Evolutionary conservation across 2,329 filamentous ascomycete species (phyloP), one percentile per base, ranked within the genome.

Genomic region (Fusarium sp.): DNA sequence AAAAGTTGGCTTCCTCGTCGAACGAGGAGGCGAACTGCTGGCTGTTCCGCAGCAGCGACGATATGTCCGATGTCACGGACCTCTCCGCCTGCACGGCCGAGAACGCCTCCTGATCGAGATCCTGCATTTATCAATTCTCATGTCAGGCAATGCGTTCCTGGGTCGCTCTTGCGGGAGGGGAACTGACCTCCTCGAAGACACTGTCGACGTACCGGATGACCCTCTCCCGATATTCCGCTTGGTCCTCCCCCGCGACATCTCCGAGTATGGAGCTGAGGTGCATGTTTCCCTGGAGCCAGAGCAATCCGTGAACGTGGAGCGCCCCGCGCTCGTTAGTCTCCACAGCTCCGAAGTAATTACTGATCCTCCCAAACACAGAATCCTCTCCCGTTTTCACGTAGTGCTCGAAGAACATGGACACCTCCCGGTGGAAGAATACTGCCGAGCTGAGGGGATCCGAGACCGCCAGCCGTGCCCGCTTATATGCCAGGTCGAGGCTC

Each of bases 371-470:
- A 27, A 55, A 64, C 6, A 51, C 36, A 6, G 50, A 64, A 3
- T 59, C 43, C 8, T 59, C 15, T 1, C 48, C 43, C 7, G 15
- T n/a, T 15, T 28, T 59, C 6, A 59, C 48, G 16, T 59, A 59
- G 8, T 46, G 4, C 30, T 59, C 28, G 37, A 64, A 64, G 43
- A 65, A 60, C 30, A 60, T 2, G 7, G 43, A 44, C 1, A 65
- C 16, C 23, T 65, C 50, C 16, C 43, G 18, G 36, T 60, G 31
- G 48, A 52, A 52, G 34, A 52, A 52, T 31, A 52, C 34, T 5
- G 57, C 46, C 13, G 61, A 65, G 41, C 59, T 66, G 3, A 66
- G 16, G 2, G 58, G 65, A 52, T 68, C 31, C 7, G 34, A 52
- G 34, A 52, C 34, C 6, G 48, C 30, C 18, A 52, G 18, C 16